Evolutionary conservation across 805 yeast genomes (phyloP), one percentile per base, ranked within the genome.

Genomic region (Monosporozyma servazzii): DNA sequence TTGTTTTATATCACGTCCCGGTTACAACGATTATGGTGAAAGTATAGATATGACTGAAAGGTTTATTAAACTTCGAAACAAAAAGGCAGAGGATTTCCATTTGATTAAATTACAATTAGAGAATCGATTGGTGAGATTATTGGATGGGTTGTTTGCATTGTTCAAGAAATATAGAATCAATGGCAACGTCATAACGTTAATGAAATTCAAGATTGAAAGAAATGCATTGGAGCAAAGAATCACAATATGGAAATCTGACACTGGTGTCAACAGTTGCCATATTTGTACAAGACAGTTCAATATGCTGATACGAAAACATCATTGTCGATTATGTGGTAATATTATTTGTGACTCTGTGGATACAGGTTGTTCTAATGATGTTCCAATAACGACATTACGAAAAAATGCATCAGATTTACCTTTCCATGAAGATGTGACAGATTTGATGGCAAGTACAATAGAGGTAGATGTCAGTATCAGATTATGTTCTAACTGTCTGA

Each of bases 251-350:
- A 79, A 78, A 53, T 76, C 76, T 50, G 85, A 77, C 53, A 51
- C 64, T 2, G 58, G 60, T 3, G 75, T 75, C 0, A 58, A 70
- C 0, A 68, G 72, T 50, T 91, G 99, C 63, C 72, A 76, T 7
- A 70, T 86, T 7, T 91, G 99, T 60, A 65, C 71, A 13, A 71
- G 73, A 11, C 59, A 62, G 30, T 93, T 88, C 64, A 72, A 76
- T 10, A 68, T 85, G 44, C 63, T 80, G 0, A 58, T 77, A 23
- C 71, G 97, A 48, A 87, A 84, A 56, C 98, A 93, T 64, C 99
- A 91, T 65, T 93, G 99, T 66, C 71, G 98, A 37, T 66, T 89
- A 25, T 91, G 99, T 71, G 98, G 98, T 0, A 62, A 67, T 27
- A 79, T 86, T 1, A 87, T 88, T 0, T 91, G 97, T 69, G 95